A percentile compares a stretch with the other conserved stretches of the same genome.
These are phyloP conservation scores for Camellia oleifera DNA, from an alignment of 179 eudicot species.

Conservation along the genomic window DNA sequence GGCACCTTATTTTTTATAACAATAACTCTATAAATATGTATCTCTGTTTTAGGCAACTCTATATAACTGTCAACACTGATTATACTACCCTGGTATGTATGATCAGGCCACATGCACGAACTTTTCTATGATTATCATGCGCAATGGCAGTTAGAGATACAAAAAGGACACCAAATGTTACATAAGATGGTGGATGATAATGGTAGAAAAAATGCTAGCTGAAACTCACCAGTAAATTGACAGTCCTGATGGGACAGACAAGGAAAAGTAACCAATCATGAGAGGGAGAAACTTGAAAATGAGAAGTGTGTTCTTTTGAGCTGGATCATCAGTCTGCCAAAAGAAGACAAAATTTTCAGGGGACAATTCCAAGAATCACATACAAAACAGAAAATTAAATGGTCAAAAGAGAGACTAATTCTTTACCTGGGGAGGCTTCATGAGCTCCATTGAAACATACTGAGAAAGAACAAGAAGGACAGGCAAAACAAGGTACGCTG, in stretches of 20 bases:
- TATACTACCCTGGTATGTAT: not conserved
- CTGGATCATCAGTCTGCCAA: conserved; percentile 83
- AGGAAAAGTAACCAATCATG: conserved; percentile 96
- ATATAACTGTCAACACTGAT: not conserved
- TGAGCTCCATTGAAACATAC: conserved; percentile 89
- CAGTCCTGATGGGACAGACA: conserved; percentile 97
- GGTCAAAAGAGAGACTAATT: not conserved
- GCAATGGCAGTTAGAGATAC: not conserved
- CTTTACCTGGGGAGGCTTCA: conserved; percentile 96
- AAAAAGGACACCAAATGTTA: not conserved
- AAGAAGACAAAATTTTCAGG: conserved; percentile 26
- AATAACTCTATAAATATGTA: not conserved
- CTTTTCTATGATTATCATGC: not conserved
- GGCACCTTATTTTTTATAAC: not conserved
- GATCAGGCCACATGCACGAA: not conserved
- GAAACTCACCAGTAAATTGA: conserved; percentile 86
- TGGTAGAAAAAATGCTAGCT: conserved; percentile 12
- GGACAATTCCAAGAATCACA: conserved; percentile 9
- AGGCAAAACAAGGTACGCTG: conserved; percentile 94
- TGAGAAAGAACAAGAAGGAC: conserved; percentile 91
- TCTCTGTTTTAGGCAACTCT: not conserved
- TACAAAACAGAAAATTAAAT: not conserved
- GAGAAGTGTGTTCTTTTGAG: conserved; percentile 95
- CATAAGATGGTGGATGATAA: not conserved
- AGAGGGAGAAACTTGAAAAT: conserved; percentile 93